Percentiles rank a stretch among this genome's conserved stretches.
phyloP scores from a whole-genome alignment of 139 green algal species.

The Asterochloris sp. region DNA sequence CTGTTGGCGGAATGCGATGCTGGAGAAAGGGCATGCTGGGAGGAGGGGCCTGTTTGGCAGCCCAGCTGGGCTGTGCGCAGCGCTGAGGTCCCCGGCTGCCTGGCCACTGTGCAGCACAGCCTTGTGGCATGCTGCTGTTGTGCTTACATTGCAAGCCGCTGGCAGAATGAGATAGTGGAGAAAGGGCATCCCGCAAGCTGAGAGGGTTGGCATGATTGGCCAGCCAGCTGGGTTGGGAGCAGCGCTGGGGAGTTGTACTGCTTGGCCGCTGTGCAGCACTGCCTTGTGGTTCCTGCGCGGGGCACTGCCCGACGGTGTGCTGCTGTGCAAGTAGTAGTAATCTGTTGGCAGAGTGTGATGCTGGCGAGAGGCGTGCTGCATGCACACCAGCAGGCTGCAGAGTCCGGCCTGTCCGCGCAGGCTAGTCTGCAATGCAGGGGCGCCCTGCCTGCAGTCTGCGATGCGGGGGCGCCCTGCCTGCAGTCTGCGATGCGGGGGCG shows the following conservation, averaged over 20 bases:
- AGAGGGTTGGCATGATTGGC: neutral
- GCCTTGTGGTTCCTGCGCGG: neutral
- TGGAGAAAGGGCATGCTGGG: neutral
- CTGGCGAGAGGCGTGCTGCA: too few relatives aligned
- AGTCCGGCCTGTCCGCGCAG: too few relatives aligned
- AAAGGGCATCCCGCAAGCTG: neutral
- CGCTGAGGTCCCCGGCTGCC: too few relatives aligned
- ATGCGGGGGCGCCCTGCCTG: too few relatives aligned
- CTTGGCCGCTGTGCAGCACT: neutral
- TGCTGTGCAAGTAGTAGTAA: neutral
- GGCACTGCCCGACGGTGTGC: neutral
- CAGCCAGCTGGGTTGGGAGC: neutral
- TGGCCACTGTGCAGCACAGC: neutral
- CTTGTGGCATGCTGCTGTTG: neutral
- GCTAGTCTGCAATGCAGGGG: too few relatives aligned
- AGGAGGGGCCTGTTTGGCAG: neutral
- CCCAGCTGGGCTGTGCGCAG: neutral
- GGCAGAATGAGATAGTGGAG: conserved; percentile 53
- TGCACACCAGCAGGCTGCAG: too few relatives aligned
- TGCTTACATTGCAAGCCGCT: conserved; percentile 80
- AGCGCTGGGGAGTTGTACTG: neutral
- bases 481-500: too few relatives aligned
- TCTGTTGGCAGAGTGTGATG: too few relatives aligned
- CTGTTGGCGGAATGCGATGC: conserved; percentile 67
- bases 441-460: too few relatives aligned